These are phyloP conservation scores for Trichosporon sp. DNA, from an alignment of 1,284 basidiomycete genomes.

Conservation along the genomic window DNA sequence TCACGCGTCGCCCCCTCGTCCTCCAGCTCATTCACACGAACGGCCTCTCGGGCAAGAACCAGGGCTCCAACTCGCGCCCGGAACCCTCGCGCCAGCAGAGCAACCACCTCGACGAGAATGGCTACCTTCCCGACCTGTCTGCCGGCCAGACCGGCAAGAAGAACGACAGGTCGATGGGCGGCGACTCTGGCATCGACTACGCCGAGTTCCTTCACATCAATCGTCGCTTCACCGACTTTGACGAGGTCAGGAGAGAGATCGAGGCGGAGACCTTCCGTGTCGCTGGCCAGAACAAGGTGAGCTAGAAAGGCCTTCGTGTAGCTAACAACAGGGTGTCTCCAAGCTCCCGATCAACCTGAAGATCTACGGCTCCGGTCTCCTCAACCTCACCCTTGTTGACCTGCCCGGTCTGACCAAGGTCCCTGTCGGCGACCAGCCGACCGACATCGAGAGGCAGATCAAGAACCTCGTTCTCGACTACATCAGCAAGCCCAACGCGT, in stretches of 20 bases:
- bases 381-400: slow-evolving; percentile 94
- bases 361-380: slow-evolving; percentile 90
- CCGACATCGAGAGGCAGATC: slow-evolving; percentile 96
- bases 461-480: slow-evolving; percentile 89
- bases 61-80: neutral
- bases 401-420: slow-evolving; percentile 90
- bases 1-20: slow-evolving; percentile 89
- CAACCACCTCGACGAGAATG: slow-evolving; percentile 23
- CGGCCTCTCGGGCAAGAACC: slow-evolving; percentile 13
- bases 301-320: neutral
- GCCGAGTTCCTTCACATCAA: slow-evolving; percentile 96
- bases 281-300: slow-evolving; percentile 89
- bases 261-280: slow-evolving; percentile 97
- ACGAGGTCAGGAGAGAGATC: slow-evolving; percentile 91
- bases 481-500: slow-evolving; percentile 95
- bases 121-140: slow-evolving; percentile 40
- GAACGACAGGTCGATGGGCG: slow-evolving; percentile 28
- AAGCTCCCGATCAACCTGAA: slow-evolving; percentile 90
- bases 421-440: slow-evolving; percentile 65
- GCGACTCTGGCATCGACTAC: slow-evolving; percentile 65
- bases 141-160: slow-evolving; percentile 23
- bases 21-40: slow-evolving; percentile 92
- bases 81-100: neutral
- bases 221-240: slow-evolving; percentile 91
- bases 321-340: slow-evolving; percentile 64